Conservation (phyloP, 2,329 filamentous ascomycete species). For the Aspergillus amoenus region DNA sequence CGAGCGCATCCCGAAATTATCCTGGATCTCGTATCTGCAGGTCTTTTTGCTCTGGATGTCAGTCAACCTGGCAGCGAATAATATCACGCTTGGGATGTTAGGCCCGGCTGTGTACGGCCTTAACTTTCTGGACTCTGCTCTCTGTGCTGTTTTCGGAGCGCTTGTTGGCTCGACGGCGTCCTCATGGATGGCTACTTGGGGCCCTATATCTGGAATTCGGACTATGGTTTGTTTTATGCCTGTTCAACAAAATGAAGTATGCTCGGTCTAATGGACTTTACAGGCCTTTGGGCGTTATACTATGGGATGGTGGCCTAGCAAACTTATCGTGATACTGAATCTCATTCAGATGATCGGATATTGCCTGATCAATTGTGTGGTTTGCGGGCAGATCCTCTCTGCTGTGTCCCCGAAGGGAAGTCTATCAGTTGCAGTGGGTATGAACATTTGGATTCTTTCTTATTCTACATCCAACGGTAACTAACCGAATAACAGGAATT, state of each 20-base stretch:
- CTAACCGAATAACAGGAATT: slow-evolving; percentile 44
- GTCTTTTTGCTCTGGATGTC: slow-evolving; percentile 61
- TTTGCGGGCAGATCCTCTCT: slow-evolving; percentile 67
- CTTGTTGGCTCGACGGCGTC: slow-evolving; percentile 56
- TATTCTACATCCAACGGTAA: not conserved
- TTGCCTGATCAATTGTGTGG: slow-evolving; percentile 62
- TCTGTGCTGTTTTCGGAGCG: slow-evolving; percentile 59
- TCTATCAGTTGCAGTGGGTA: slow-evolving; percentile 63
- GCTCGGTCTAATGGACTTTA: slow-evolving; percentile 5
- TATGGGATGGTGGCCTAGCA: slow-evolving; percentile 67
- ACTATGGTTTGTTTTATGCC: slow-evolving; percentile 50
- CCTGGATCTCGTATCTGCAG: slow-evolving; percentile 55
- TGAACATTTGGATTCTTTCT: slow-evolving; percentile 8
- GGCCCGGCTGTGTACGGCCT: slow-evolving; percentile 60
- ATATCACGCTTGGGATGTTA: slow-evolving; percentile 64
- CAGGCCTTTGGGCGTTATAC: slow-evolving; percentile 59
- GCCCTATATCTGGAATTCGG: slow-evolving; percentile 60
- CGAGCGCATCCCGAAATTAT: slow-evolving; percentile 54
- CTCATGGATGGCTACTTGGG: slow-evolving; percentile 63
- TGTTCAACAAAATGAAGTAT: not conserved
- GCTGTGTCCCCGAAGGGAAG: slow-evolving; percentile 60
- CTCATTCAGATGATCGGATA: slow-evolving; percentile 64
- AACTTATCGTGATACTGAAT: slow-evolving; percentile 63
- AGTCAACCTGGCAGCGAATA: slow-evolving; percentile 63
- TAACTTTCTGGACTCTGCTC: slow-evolving; percentile 56